Evolutionary conservation across 106 monocot species (phyloP), one percentile per base, ranked within the genome.

Genomic region (Platanthera guangdongensis): DNA sequence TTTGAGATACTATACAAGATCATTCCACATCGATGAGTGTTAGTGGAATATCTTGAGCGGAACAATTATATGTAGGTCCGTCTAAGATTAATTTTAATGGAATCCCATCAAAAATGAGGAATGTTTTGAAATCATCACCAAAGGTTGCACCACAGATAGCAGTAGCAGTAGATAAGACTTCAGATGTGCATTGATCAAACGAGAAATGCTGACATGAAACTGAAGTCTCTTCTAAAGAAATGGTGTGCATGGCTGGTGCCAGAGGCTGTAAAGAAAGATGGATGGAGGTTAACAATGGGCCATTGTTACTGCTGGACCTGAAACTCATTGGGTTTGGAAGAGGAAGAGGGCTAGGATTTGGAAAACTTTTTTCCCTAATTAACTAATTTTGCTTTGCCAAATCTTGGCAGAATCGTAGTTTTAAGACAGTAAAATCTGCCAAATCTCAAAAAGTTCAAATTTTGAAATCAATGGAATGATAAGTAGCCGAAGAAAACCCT

Each of bases 251-350:
- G 0, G 84, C 85, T 9, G 77, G 74, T 8, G 84, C 80, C 51
- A 74, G 74, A 9, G 86, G 93, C 21, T 90, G 93, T 51, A 93
- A 71, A 73, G 90, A 90, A 5, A 93, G 78, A 47, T 90, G 90
- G 0, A 90, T 90, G 67, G 89, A 86, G 39, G 82, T 57, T 1
- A 47, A 50, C 10, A 85, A 39, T 47, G 81, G 78, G 5, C 81
- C 69, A 76, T 75, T 82, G 9, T 74, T 49, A 79, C 30, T 84
- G 57, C 60, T 74, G 5, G 68, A 52, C 74, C 89, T 93, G 82
- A 93, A 87, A 71, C 65, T 25, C 53, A 80, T 73, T 16, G 84
- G 84, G 9, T 79, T 76, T 3, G 93, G 93, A 49, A 87, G 87
- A 30, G 93, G 93, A 8, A 93, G 74, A 77, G 92, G 88, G 14